phyloP scores from a whole-genome alignment of 495 filamentous ascomycete species.

The Trypethelium eluteriae region DNA sequence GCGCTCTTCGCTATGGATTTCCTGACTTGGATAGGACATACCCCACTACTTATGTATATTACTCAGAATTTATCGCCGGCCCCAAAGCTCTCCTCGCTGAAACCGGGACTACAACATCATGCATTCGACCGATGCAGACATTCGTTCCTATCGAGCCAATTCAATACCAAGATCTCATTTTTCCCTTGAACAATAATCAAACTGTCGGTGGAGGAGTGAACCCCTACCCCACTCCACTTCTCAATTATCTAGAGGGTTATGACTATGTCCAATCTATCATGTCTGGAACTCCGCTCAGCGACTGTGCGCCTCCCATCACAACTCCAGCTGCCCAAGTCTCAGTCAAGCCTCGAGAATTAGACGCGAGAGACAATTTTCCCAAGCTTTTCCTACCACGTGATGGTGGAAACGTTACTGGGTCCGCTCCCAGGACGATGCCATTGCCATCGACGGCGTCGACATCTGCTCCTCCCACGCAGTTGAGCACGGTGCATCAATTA shows the following conservation, averaged over 20 bases:
- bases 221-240: not conserved
- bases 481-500: not conserved
- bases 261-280: not conserved
- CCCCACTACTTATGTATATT: slow-evolving; percentile 1
- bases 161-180: slow-evolving; percentile 1
- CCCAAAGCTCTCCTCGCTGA: slow-evolving; percentile 5
- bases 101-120: not conserved
- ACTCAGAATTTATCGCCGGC: not conserved
- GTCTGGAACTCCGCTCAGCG: slow-evolving; percentile 1
- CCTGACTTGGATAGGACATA: not conserved
- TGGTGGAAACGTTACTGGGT: not conserved
- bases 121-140: not conserved
- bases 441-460: not conserved
- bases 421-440: not conserved
- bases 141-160: not conserved
- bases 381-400: not conserved
- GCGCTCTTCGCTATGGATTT: not conserved
- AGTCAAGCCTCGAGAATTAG: not conserved
- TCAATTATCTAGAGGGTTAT: slow-evolving; percentile 1
- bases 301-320: not conserved
- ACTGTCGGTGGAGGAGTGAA: not conserved
- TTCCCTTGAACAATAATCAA: not conserved
- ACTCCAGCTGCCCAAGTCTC: not conserved
- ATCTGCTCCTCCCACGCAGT: not conserved
- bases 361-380: not conserved